Percentiles rank a stretch among this genome's conserved stretches.
Evolutionary conservation across 805 yeast genomes (phyloP).

Genomic region (Saturnispora besseyi): DNA sequence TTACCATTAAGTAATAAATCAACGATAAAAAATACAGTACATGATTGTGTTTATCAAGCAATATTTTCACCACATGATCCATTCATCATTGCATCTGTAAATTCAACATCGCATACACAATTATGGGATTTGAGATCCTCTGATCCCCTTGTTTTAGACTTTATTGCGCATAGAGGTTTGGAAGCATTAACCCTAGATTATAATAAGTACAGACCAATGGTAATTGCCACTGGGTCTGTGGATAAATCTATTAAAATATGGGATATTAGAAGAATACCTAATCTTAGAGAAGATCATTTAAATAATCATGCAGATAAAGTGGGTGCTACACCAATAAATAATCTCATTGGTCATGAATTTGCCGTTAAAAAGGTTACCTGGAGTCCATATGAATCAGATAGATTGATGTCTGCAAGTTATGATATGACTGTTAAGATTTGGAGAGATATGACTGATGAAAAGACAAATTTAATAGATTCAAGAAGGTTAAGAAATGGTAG

Average conservation of each 20-base stretch:
- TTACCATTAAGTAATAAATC: slow-evolving; percentile 17
- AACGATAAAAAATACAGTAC: slow-evolving; percentile 26
- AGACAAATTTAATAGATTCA: slow-evolving; percentile 39
- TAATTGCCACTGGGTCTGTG: slow-evolving; percentile 86
- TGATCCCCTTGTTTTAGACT: slow-evolving; percentile 48
- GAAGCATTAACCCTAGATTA: slow-evolving; percentile 80
- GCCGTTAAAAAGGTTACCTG: slow-evolving; percentile 78
- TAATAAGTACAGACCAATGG: slow-evolving; percentile 76
- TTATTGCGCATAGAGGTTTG: slow-evolving; percentile 67
- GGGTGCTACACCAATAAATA: slow-evolving; percentile 66
- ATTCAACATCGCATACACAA: slow-evolving; percentile 64
- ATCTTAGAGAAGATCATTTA: background rate
- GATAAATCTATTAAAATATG: slow-evolving; percentile 77
- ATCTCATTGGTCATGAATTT: slow-evolving; percentile 76
- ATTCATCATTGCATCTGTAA: slow-evolving; percentile 55
- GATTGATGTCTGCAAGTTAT: slow-evolving; percentile 68
- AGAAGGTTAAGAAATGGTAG: slow-evolving; percentile 38
- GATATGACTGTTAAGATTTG: slow-evolving; percentile 91
- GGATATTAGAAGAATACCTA: slow-evolving; percentile 68
- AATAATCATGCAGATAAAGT: slow-evolving; percentile 20
- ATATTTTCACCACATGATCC: slow-evolving; percentile 81
- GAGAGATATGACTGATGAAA: slow-evolving; percentile 60
- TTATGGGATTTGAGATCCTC: slow-evolving; percentile 77
- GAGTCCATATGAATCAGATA: slow-evolving; percentile 80
- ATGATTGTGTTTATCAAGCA: slow-evolving; percentile 70